phyloP scores from a whole-genome alignment of 257 asterid species.

The Salvia splendens region DNA sequence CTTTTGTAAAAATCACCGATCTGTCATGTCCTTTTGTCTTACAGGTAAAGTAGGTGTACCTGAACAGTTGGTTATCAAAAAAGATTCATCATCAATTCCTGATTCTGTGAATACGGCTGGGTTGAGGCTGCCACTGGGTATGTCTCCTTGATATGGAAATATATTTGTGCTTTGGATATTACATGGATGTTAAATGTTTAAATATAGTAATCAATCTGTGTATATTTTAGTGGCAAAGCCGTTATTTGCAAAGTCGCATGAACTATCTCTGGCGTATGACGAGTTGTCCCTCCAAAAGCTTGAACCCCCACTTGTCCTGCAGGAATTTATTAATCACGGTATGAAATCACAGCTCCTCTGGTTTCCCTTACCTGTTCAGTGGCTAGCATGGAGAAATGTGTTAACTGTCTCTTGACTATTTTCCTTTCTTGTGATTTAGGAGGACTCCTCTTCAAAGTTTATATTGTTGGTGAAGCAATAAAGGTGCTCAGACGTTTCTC shows the following conservation, averaged over 20 bases:
- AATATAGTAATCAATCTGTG: slow-evolving; percentile 2
- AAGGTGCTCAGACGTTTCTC: slow-evolving; percentile 95
- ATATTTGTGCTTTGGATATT: neutral
- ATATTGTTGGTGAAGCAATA: slow-evolving; percentile 87
- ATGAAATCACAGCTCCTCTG: slow-evolving; percentile 11
- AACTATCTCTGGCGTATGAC: slow-evolving; percentile 87
- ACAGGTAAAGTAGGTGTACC: slow-evolving; percentile 89
- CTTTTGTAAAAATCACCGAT: slow-evolving; percentile 2
- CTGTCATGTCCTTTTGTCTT: slow-evolving; percentile 13
- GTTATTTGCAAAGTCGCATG: slow-evolving; percentile 88
- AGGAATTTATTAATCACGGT: slow-evolving; percentile 98
- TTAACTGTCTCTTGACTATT: neutral
- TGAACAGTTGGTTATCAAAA: slow-evolving; percentile 81
- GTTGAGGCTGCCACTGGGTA: slow-evolving; percentile 85
- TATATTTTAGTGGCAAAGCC: slow-evolving; percentile 81
- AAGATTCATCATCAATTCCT: slow-evolving; percentile 79
- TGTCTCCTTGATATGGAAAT: slow-evolving; percentile 15
- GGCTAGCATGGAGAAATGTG: neutral
- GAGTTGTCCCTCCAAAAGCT: slow-evolving; percentile 80
- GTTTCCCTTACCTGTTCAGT: neutral
- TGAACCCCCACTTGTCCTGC: slow-evolving; percentile 89
- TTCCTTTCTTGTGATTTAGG: slow-evolving; percentile 46
- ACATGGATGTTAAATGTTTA: neutral
- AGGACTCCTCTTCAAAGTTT: slow-evolving; percentile 92
- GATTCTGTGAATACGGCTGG: slow-evolving; percentile 71